These are phyloP conservation scores for Suhomyces bokatorum DNA, from an alignment of 1,139 yeast species.

Conservation along the genomic window DNA sequence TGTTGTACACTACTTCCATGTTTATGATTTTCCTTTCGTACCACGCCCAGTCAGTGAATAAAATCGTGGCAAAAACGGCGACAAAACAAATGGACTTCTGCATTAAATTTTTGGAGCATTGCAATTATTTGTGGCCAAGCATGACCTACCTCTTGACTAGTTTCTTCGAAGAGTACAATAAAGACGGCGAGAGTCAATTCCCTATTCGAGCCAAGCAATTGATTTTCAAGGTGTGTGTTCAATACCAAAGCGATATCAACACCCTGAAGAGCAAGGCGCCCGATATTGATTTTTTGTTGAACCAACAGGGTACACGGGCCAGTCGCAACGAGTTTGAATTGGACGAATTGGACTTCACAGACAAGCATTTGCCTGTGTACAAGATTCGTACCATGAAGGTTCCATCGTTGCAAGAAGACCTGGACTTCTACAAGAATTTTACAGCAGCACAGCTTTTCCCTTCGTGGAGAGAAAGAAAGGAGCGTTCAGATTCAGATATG, in stretches of 20 bases:
- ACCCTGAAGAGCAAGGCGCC: constrained; percentile 6
- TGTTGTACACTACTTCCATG: constrained; percentile 16
- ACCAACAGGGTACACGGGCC: constrained; percentile 7
- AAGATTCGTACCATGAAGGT: constrained; percentile 15
- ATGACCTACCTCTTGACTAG: constrained; percentile 14
- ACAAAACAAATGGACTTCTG: constrained; percentile 14
- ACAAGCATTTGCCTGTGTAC: constrained; percentile 17
- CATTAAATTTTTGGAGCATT: constrained; percentile 13
- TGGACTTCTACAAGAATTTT: constrained; percentile 13
- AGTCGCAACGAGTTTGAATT: constrained; percentile 7
- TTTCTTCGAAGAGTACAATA: constrained; percentile 12
- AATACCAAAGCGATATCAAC: constrained; percentile 11
- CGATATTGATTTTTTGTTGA: constrained; percentile 19
- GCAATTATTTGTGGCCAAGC: constrained; percentile 19
- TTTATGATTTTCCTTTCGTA: constrained; percentile 17
- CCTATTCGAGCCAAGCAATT: constrained; percentile 8
- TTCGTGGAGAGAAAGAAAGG: neutral
- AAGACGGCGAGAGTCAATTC: constrained; percentile 11
- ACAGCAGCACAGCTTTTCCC: constrained; percentile 16
- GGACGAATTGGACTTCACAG: constrained; percentile 13
- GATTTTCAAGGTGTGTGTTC: constrained; percentile 13
- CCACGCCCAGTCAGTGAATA: constrained; percentile 17
- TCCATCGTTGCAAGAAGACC: constrained; percentile 10
- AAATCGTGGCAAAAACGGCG: constrained; percentile 17
- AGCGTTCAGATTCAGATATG: neutral